Percentiles rank a stretch among this genome's conserved stretches.
Conservation (phyloP, 139 green algal species). For the Monoraphidium neglectum region DNA sequence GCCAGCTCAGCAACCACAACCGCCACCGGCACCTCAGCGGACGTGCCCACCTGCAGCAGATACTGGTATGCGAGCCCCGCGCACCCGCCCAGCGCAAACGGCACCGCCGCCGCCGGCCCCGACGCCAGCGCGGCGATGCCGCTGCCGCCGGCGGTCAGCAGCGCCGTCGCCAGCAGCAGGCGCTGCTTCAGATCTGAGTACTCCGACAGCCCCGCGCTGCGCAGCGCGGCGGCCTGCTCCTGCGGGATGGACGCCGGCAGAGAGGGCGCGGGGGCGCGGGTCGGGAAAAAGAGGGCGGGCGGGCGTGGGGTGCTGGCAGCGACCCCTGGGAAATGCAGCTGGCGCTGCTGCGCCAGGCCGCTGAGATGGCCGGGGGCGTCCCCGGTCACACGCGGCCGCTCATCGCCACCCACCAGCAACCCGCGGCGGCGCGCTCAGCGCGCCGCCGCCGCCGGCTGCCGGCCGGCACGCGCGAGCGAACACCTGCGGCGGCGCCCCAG, state of each 20-base stretch:
- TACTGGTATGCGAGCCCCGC: conserved; percentile 72
- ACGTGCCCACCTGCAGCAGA: conserved; percentile 61
- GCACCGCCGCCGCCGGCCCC: conserved; percentile 53
- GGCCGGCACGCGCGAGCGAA: neutral
- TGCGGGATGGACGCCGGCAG: conserved; percentile 7
- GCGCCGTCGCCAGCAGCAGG: conserved; percentile 60
- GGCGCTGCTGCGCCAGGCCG: no score
- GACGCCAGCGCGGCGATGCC: conserved; percentile 36
- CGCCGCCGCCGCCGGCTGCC: no score
- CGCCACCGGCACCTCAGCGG: conserved; percentile 27
- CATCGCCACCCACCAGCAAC: neutral
- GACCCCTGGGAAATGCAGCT: no score
- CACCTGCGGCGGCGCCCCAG: neutral
- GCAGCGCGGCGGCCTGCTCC: conserved; percentile 61
- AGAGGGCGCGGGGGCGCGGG: neutral
- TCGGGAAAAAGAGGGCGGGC: neutral
- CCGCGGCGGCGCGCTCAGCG: neutral
- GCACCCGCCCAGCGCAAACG: conserved; percentile 69
- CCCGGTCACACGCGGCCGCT: neutral
- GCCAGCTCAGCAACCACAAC: no score
- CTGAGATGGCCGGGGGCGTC: no score
- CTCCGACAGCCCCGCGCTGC: conserved; percentile 55
- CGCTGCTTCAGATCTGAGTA: conserved; percentile 72
- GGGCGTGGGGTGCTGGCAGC: neutral
- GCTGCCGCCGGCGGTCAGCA: conserved; percentile 59